Evolutionary conservation across 169 alveolate genomes (phyloP).

Genomic region (Amoebophrya sp.): DNA sequence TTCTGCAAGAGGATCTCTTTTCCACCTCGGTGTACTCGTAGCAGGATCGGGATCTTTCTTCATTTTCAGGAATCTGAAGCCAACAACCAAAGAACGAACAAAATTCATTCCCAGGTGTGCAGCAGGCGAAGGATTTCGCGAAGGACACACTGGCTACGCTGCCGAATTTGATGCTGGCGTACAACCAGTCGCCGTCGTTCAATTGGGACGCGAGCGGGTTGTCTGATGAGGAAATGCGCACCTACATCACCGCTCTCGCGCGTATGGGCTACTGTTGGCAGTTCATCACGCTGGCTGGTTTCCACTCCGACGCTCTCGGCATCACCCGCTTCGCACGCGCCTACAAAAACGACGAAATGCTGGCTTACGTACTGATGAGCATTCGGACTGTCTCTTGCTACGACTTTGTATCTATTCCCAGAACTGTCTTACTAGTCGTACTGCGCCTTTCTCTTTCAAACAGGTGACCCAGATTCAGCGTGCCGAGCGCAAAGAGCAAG

Average conservation of each 20-base stretch:
- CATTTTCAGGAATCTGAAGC: too few relatives aligned
- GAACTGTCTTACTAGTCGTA: too few relatives aligned
- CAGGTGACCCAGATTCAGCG: slow-evolving; percentile 52
- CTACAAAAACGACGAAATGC: slow-evolving; percentile 43
- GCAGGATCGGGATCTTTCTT: too few relatives aligned
- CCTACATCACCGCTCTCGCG: slow-evolving; percentile 50
- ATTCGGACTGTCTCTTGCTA: too few relatives aligned
- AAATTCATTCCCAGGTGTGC: too few relatives aligned
- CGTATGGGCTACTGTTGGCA: slow-evolving; percentile 63
- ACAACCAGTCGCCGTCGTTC: slow-evolving; percentile 61
- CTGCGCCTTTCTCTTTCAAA: too few relatives aligned
- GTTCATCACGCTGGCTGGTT: slow-evolving; percentile 66
- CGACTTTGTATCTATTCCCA: too few relatives aligned
- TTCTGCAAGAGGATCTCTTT: too few relatives aligned
- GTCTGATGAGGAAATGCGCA: slow-evolving; percentile 48
- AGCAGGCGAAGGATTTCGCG: slow-evolving; percentile 49
- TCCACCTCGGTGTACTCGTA: too few relatives aligned
- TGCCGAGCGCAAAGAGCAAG: slow-evolving; percentile 47
- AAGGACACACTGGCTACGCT: slow-evolving; percentile 36
- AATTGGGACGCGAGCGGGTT: slow-evolving; percentile 61
- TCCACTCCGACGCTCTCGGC: slow-evolving; percentile 51
- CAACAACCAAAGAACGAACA: too few relatives aligned
- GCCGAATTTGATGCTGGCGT: slow-evolving; percentile 48
- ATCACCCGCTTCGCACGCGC: slow-evolving; percentile 48
- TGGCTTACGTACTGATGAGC: too few relatives aligned